A percentile compares a stretch with the other conserved stretches of the same genome.
Conservation (phyloP, 2,329 filamentous ascomycete genomes). For the Plenodomus tracheiphilus region DNA sequence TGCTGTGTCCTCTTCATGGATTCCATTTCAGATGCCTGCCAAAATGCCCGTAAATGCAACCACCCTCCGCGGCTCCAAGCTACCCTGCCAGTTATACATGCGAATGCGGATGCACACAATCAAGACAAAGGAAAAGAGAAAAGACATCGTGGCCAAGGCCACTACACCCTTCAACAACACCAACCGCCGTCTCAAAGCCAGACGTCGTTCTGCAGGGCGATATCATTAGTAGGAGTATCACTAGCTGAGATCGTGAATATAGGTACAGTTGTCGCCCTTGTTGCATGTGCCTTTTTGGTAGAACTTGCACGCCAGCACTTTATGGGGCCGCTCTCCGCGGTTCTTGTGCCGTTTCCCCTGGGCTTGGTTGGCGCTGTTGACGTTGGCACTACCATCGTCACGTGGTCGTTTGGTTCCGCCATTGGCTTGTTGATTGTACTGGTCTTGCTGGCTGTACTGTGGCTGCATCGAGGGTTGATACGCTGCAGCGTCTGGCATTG, state of each 20-base stretch:
- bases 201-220: too few species aligned
- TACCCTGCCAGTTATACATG: neutral
- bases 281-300: slow-evolving; percentile 72
- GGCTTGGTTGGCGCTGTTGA: slow-evolving; percentile 19
- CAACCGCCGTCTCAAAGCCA: too few species aligned
- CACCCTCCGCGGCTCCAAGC: neutral
- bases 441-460: slow-evolving; percentile 27
- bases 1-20: neutral
- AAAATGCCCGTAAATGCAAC: neutral
- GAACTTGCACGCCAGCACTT: slow-evolving; percentile 64
- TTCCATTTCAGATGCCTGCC: neutral
- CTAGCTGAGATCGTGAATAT: slow-evolving; percentile 61
- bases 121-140: slow-evolving; percentile 3
- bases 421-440: slow-evolving; percentile 33
- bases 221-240: too few species aligned
- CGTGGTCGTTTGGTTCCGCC: slow-evolving; percentile 42
- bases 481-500: slow-evolving; percentile 4
- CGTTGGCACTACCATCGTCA: slow-evolving; percentile 30
- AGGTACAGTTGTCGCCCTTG: slow-evolving; percentile 74
- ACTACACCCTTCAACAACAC: neutral
- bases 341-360: slow-evolving; percentile 58
- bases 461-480: slow-evolving; percentile 14
- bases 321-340: slow-evolving; percentile 36
- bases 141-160: slow-evolving; percentile 13
- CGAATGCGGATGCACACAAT: neutral